A percentile compares a stretch with the other conserved stretches of the same genome.
These are phyloP conservation scores for Cercophora newfieldiana DNA, from an alignment of 495 filamentous ascomycete species.

Conservation along the genomic window DNA sequence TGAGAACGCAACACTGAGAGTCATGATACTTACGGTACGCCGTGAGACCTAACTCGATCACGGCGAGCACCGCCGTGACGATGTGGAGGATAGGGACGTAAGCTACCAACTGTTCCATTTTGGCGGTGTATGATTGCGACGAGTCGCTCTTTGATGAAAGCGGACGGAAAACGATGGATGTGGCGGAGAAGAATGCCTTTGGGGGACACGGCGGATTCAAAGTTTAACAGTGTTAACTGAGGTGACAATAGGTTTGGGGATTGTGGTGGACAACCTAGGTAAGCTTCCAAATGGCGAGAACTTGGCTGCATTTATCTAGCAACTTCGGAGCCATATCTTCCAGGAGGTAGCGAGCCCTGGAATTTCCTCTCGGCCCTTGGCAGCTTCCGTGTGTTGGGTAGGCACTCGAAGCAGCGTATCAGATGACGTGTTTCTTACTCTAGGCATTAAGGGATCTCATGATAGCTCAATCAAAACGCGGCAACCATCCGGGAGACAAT, in stretches of 20 bases:
- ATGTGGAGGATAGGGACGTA: slow-evolving; percentile 65
- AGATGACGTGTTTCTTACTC: slow-evolving; percentile 10
- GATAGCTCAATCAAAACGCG: slow-evolving; percentile 1
- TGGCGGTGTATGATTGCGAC: not conserved
- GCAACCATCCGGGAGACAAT: not conserved
- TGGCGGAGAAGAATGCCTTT: not conserved
- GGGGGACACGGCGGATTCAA: not conserved
- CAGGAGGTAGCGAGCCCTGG: not conserved
- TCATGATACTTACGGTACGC: slow-evolving; percentile 61
- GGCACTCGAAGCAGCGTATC: slow-evolving; percentile 1
- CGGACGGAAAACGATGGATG: not conserved
- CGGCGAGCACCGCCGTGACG: slow-evolving; percentile 62
- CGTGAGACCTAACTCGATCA: slow-evolving; percentile 71
- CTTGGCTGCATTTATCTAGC: not conserved
- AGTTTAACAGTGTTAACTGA: not conserved
- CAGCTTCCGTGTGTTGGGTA: not conserved
- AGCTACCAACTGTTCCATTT: not conserved
- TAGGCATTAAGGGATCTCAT: slow-evolving; percentile 9
- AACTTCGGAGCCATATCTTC: not conserved
- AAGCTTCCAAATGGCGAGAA: too few relatives aligned
- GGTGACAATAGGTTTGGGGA: not conserved
- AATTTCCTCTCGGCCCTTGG: slow-evolving; percentile 1
- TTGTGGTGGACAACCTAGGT: too few relatives aligned
- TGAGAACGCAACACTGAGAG: not conserved
- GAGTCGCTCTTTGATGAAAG: not conserved